phyloP scores from a whole-genome alignment of 768 basidiomycete genomes.

The Auricularia heimuer region DNA sequence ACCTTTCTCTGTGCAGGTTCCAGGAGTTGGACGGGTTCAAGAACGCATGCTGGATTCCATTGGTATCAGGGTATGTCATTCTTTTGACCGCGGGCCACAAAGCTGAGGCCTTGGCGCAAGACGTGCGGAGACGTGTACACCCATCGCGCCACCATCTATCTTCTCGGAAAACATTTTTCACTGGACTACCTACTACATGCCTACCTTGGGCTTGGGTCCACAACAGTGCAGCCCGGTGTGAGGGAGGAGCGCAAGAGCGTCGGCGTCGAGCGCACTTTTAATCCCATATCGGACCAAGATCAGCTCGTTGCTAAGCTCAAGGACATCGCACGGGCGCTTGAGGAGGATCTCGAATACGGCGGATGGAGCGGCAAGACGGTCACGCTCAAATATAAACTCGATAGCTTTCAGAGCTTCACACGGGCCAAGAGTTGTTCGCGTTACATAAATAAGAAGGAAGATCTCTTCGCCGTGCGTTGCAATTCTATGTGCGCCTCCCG shows the following conservation, averaged over 20 bases:
- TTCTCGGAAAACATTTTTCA: slow-evolving; percentile 87
- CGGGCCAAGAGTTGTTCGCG: slow-evolving; percentile 72
- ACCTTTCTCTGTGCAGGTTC: slow-evolving; percentile 31
- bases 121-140: slow-evolving; percentile 84
- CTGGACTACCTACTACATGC: slow-evolving; percentile 64
- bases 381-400: slow-evolving; percentile 87
- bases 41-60: slow-evolving; percentile 81
- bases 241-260: slow-evolving; percentile 87
- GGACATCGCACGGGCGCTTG: slow-evolving; percentile 73
- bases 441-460: slow-evolving; percentile 70
- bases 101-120: slow-evolving; percentile 25
- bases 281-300: slow-evolving; percentile 50
- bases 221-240: slow-evolving; percentile 61
- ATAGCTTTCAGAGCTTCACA: slow-evolving; percentile 82
- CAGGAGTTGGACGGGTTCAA: slow-evolving; percentile 83
- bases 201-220: slow-evolving; percentile 81
- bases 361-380: slow-evolving; percentile 85
- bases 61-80: slow-evolving; percentile 59
- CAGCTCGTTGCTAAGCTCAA: slow-evolving; percentile 69
- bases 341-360: slow-evolving; percentile 62
- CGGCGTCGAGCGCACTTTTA: slow-evolving; percentile 84
- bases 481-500: background rate
- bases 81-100: no score
- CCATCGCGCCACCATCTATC: slow-evolving; percentile 58
- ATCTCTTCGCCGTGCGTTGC: slow-evolving; percentile 57